Evolutionary conservation across 2,329 filamentous ascomycete genomes (phyloP), one percentile per base, ranked within the genome.

Genomic region (Fusarium nanum): DNA sequence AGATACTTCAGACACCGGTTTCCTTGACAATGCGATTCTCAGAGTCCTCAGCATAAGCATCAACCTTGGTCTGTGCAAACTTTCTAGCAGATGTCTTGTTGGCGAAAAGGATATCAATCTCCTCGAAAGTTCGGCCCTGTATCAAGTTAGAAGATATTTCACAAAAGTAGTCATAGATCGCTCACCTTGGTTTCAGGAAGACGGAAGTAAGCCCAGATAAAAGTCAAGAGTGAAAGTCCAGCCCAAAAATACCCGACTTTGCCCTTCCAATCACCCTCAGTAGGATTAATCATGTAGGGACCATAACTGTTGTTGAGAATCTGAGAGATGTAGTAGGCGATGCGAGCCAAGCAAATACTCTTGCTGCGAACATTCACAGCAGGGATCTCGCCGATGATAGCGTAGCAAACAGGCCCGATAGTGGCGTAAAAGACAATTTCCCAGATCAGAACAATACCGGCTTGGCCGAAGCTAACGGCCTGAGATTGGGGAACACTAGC

Each of bases 351-450:
- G 0, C 82, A 82, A 5, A 84, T 79, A 0, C 81, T 83, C 67
- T 83, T 80, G 6, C 81, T 80, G 2, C 82, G 76, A 18, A 84
- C 74, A 16, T 81, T 79, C 0, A 80, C 81, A 0, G 81, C 81
- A 0, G 80, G 80, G 2, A 81, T 78, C 73, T 84, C 83, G 3
- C 81, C 76, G 0, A 83, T 77, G 37, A 84, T 75, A 7, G 81
- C 81, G 71, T 83, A 84, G 55, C 78, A 80, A 22, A 84, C 79
- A 1, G 82, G 82, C 0, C 82, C 82, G 20, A 83, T 78, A 3
- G 81, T 80, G 45, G 83, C 78, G n/a, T 78, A 80, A 71, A 83
- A 84, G 8, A 78, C 72, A 23, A 81, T 75, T 12, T 82, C 80
- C 81, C 83, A 86, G 25, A 83, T 77, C 25, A 86, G 65, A 7